A percentile compares a stretch with the other conserved stretches of the same genome.
Conservation (phyloP, 2,329 filamentous ascomycete genomes). For the Colletotrichum coccodes region DNA sequence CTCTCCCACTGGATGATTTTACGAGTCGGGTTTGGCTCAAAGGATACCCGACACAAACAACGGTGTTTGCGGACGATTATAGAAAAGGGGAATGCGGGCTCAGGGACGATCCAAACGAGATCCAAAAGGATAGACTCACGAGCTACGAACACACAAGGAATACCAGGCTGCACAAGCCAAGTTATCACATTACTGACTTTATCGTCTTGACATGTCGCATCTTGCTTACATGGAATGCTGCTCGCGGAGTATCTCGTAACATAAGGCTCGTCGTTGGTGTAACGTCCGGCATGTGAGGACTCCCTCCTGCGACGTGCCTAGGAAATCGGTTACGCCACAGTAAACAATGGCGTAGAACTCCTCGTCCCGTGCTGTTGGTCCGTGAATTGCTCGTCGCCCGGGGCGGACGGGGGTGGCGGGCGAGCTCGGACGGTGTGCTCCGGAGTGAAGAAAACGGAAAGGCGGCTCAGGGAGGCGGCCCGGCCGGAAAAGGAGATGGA, state of each 20-base stretch:
- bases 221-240: neutral
- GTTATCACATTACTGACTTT: neutral
- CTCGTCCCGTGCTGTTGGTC: neutral
- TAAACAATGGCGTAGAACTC: neutral
- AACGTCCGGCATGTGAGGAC: neutral
- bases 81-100: constrained; percentile 27
- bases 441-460: neutral
- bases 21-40: constrained; percentile 25
- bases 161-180: constrained; percentile 23
- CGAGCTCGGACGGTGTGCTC: neutral
- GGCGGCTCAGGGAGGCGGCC: no score
- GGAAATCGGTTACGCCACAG: neutral
- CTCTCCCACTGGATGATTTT: constrained; percentile 31
- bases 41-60: constrained; percentile 26
- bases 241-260: neutral
- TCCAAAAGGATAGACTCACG: constrained; percentile 38
- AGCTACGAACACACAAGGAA: constrained; percentile 36
- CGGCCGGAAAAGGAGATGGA: neutral
- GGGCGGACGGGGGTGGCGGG: neutral
- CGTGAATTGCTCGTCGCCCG: neutral
- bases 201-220: neutral
- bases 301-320: neutral
- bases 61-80: constrained; percentile 32
- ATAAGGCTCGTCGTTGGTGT: neutral
- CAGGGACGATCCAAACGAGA: constrained; percentile 24